Percentiles rank a stretch among this genome's conserved stretches.
Evolutionary conservation across 2,329 filamentous ascomycete species (phyloP).

Genomic region (Arthroderma uncinatum): DNA sequence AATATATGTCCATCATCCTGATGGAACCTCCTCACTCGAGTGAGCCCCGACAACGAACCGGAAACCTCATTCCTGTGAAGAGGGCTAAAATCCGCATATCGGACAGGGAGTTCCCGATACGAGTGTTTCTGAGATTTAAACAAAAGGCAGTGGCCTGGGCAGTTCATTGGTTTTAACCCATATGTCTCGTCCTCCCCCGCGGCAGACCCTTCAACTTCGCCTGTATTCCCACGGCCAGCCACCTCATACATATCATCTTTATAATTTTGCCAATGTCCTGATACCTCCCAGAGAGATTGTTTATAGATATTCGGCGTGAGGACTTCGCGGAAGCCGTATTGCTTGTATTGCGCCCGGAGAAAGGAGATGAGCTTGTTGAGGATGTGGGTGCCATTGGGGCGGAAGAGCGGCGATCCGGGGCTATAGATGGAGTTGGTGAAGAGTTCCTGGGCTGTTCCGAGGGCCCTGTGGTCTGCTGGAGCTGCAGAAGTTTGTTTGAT

Average conservation of each 20-base stretch:
- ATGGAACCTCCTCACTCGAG: constrained; percentile 74
- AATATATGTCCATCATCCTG: constrained; percentile 91
- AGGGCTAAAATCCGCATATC: constrained; percentile 77
- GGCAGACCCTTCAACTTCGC: constrained; percentile 25
- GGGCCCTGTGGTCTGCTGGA: constrained; percentile 39
- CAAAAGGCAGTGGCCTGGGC: constrained; percentile 75
- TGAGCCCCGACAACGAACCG: constrained; percentile 68
- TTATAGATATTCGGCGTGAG: constrained; percentile 88
- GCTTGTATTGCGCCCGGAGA: constrained; percentile 69
- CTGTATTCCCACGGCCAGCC: constrained; percentile 39
- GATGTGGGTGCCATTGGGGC: constrained; percentile 68
- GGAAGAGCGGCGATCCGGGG: constrained; percentile 73
- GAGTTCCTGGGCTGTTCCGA: constrained; percentile 53
- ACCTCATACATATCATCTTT: constrained; percentile 88
- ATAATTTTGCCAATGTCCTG: constrained; percentile 81
- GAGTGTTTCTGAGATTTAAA: constrained; percentile 63
- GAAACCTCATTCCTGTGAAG: constrained; percentile 81
- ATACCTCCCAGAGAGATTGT: constrained; percentile 72
- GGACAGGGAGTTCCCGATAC: constrained; percentile 69
- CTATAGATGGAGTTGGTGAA: constrained; percentile 71
- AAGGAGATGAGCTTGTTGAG: constrained; percentile 77
- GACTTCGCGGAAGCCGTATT: constrained; percentile 79
- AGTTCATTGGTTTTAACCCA: constrained; percentile 88
- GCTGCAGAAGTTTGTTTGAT: constrained; percentile 17
- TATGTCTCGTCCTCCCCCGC: constrained; percentile 58